phyloP scores from a whole-genome alignment of 176 grass and related monocot genomes.

The Cocos nucifera region DNA sequence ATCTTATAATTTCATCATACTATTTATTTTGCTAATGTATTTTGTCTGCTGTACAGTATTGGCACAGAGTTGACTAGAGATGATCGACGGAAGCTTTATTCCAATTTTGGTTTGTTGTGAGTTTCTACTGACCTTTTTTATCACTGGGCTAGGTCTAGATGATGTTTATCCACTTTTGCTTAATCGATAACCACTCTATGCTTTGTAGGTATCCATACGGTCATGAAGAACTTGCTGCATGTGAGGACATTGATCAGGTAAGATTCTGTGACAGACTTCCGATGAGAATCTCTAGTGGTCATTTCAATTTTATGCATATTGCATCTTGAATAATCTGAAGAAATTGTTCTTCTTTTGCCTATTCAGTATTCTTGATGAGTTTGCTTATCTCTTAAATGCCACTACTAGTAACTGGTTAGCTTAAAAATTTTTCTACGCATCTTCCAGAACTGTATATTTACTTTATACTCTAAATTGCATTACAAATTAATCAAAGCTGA shows the following conservation, averaged over 20 bases:
- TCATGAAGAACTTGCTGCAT: slow-evolving; percentile 92
- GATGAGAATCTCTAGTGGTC: not conserved
- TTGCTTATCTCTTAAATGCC: too few relatives aligned
- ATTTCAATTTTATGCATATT: not conserved
- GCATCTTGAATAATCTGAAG: not conserved
- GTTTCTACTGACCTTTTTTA: slow-evolving; percentile 14
- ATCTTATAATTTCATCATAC: too few relatives aligned
- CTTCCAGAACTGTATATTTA: too few relatives aligned
- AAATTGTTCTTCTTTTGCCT: too few relatives aligned
- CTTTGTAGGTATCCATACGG: slow-evolving; percentile 72
- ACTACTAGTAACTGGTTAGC: too few relatives aligned
- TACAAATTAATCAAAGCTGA: too few relatives aligned
- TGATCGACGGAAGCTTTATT: slow-evolving; percentile 88
- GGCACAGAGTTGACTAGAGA: slow-evolving; percentile 98
- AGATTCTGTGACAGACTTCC: slow-evolving; percentile 17
- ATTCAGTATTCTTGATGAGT: too few relatives aligned
- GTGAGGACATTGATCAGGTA: slow-evolving; percentile 98
- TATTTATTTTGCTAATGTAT: slow-evolving; percentile 14
- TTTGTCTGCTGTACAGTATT: slow-evolving; percentile 46
- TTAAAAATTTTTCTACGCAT: too few relatives aligned
- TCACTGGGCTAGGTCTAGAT: too few relatives aligned
- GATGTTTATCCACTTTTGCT: slow-evolving; percentile 2
- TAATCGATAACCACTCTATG: slow-evolving; percentile 4
- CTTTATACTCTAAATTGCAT: too few relatives aligned
- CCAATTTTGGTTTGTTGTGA: slow-evolving; percentile 93